Conservation (phyloP, 176 grass and related monocot species). For the Oryza brachyantha region DNA sequence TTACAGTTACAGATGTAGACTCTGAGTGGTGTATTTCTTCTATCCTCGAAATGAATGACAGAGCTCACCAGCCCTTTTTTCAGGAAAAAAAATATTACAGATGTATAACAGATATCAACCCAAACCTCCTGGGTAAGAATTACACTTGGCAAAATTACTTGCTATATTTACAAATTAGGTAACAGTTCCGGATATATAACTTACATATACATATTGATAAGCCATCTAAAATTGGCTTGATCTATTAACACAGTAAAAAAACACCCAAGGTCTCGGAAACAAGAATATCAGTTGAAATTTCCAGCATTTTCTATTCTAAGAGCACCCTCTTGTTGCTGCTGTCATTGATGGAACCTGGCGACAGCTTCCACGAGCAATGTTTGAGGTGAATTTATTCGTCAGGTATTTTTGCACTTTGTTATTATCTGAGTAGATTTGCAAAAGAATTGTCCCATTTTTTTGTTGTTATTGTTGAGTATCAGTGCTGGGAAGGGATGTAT, state of each 20-base stretch:
- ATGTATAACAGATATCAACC: neutral
- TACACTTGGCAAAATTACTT: neutral
- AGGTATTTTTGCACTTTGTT: neutral
- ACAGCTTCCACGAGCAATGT: neutral
- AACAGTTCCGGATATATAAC: neutral
- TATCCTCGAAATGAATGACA: no score
- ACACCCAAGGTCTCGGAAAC: neutral
- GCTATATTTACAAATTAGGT: neutral
- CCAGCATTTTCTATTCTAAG: neutral
- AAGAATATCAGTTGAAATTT: conserved; percentile 12
- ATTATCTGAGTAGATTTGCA: conserved; percentile 3
- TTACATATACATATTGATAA: neutral
- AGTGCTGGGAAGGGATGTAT: neutral
- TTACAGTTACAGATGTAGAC: neutral
- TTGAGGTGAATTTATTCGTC: neutral
- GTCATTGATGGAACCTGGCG: neutral
- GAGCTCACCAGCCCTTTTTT: no score
- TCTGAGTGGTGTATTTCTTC: no score
- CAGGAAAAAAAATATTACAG: neutral
- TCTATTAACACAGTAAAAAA: neutral
- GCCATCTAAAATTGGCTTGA: neutral
- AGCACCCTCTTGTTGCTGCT: neutral
- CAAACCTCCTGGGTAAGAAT: neutral
- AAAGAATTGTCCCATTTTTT: neutral
- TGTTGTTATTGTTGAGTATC: neutral